Evolutionary conservation across 2,329 filamentous ascomycete genomes (phyloP), one percentile per base, ranked within the genome.

Genomic region (Colletotrichum sp.): DNA sequence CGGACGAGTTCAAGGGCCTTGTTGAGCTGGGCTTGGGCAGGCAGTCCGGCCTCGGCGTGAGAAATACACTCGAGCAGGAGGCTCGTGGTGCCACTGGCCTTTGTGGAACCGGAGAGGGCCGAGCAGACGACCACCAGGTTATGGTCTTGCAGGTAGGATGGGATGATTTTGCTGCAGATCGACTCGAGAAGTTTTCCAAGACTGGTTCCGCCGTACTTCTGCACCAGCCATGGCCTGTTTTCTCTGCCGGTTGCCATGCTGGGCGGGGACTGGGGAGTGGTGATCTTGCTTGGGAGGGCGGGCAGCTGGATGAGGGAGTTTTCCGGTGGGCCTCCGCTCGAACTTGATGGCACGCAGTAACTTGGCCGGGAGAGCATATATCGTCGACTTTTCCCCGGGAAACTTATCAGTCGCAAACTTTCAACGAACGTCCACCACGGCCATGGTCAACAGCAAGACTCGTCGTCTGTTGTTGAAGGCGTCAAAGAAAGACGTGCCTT

Each of bases 131-230:
- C 93, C 71, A 96, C 96, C 78, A 98, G 92, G 84, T 93, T 93
- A 82, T 95, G 93, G 72, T 92, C 87, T 72, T 43, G 71, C 66
- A 71, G 61, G 39, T 67, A 70, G 18, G 74, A 74, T 57, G 72
- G 74, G 36, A 76, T 75, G 67, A 76, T 76, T 55, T 63, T 72
- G 21, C 52, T 43, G 84, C 86, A 77, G 82, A 90, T 89, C 85
- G 93, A 93, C 79, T 92, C 90, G 69, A 96, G 93, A 81, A 98
- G 98, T 86, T 98, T 98, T 80, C 96, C 96, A 67, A 99, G 94
- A 82, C 95, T 98, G 67, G 96, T 99, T 64, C 96, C 96, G 77
- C 96, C 96, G 84, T 98, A 98, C 86, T 98, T 98, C 84, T 98
- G 96, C 65, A 98, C 94, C 30, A 98, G 90, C 96, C 96, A 98